Base-by-base conservation (phyloP, 768 basidiomycete genomes). In the Daedaleopsis nitida region DNA sequence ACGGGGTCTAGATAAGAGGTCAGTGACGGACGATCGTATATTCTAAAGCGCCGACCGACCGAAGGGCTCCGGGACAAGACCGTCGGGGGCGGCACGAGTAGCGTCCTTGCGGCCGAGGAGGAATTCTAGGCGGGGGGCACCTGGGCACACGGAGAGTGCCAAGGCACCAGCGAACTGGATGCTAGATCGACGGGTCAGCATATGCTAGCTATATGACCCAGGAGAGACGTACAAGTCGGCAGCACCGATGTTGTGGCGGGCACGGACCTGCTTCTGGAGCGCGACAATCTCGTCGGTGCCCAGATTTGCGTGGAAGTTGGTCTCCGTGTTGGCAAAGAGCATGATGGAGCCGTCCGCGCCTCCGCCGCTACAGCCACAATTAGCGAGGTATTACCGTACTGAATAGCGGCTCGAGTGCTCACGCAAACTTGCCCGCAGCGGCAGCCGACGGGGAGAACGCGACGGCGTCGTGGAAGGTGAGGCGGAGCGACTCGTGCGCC, bases 321-420 rank as follows among this genome's bases (percentile, higher is more conserved):
- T 60, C 63, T 71, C 70, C 13, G 63, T 59, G 38, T 53, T 56
- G 14, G 60, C 52, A 66, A 70, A 69, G 32, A 67, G 49, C 43
- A 71, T 51, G 58, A 67, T 67, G 14, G 60, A 64, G 52, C 76
- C 65, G 54, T 71, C 70, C 37, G 70, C 70, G 27, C 70, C 70
- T 42, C 66, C 67, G 32, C 70, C 70, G 39, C 39, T 17, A 42
- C 39, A 13, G 5, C 17, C 39, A 42, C 39, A 42, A 10, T 42
- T 11, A 42, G 10, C 39, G 10, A 42, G 10, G 17, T 42, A 10
- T 42, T 42, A 2, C 4, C 17, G 39, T 3, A 32, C 7, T 3
- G 34, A 42, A 42, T 12, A 2, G 17, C 17, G 61, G 53, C 65
- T 64, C 60, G 69, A 65, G 52, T 67, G 69, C 39, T 42, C 11